Conservation (phyloP, 345 rosid genomes). For the Sisymbrium irio region DNA sequence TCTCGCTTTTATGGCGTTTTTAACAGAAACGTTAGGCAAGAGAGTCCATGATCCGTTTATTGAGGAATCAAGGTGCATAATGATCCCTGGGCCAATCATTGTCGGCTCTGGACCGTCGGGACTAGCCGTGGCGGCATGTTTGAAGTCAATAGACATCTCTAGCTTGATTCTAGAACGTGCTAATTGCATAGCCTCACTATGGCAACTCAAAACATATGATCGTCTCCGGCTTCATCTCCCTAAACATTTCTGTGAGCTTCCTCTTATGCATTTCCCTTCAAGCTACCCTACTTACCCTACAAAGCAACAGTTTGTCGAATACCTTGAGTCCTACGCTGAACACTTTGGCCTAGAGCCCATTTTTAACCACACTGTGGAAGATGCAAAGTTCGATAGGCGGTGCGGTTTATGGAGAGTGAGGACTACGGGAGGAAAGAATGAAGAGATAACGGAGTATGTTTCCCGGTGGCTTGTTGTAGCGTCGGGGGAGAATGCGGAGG, state of each 20-base stretch:
- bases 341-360: slow-evolving; percentile 47
- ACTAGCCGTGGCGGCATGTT: slow-evolving; percentile 69
- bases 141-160: slow-evolving; percentile 50
- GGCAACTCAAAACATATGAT: slow-evolving; percentile 81
- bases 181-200: slow-evolving; percentile 66
- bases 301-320: slow-evolving; percentile 65
- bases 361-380: slow-evolving; percentile 50
- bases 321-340: slow-evolving; percentile 49
- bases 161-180: slow-evolving; percentile 68
- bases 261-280: slow-evolving; percentile 60
- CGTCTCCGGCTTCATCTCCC: slow-evolving; percentile 94
- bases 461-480: slow-evolving; percentile 77
- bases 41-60: slow-evolving; percentile 45
- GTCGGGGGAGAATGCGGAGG: slow-evolving; percentile 81
- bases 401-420: slow-evolving; percentile 58
- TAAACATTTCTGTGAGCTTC: slow-evolving; percentile 74
- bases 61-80: slow-evolving; percentile 30
- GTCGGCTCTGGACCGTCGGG: slow-evolving; percentile 93
- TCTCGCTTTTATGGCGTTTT: slow-evolving; percentile 39
- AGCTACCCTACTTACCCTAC: slow-evolving; percentile 71
- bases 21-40: slow-evolving; percentile 52
- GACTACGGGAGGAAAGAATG: slow-evolving; percentile 38
- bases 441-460: slow-evolving; percentile 47
- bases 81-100: slow-evolving; percentile 57
- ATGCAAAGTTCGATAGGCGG: slow-evolving; percentile 51